Conservation (phyloP, 169 alveolate genomes). For the Eimeria tenella region DNA sequence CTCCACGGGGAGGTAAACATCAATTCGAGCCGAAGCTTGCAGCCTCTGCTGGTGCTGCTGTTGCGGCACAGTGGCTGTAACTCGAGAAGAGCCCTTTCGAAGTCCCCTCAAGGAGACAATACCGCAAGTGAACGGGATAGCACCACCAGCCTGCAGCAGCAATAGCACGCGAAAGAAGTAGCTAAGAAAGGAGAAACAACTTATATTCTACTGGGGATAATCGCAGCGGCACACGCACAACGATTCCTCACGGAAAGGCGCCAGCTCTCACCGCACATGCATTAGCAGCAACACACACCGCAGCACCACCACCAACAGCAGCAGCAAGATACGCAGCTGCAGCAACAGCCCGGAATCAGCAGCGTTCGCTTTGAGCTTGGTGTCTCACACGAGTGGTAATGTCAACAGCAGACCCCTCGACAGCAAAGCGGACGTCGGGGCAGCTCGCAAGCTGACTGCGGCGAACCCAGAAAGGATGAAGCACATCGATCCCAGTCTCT, state of each 20-base stretch:
- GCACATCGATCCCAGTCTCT: background rate
- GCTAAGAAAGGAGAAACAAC: background rate
- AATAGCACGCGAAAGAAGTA: background rate
- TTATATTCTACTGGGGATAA: background rate
- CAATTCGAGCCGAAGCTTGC: constrained; percentile 28
- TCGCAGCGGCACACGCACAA: background rate
- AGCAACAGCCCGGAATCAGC: background rate
- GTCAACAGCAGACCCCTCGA: constrained; percentile 14
- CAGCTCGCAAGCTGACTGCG: constrained; percentile 30
- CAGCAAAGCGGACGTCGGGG: background rate
- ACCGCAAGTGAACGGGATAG: constrained; percentile 35
- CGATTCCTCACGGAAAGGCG: no score
- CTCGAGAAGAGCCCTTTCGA: constrained; percentile 7
- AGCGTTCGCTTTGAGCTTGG: no score
- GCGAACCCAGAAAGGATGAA: constrained; percentile 28
- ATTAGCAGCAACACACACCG: background rate
- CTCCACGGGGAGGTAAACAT: constrained; percentile 29
- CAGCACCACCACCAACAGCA: background rate
- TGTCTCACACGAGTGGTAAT: background rate
- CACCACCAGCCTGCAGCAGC: background rate
- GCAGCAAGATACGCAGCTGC: background rate
- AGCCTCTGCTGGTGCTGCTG: constrained; percentile 15
- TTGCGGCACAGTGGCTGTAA: constrained; percentile 32
- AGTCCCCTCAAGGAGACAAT: constrained; percentile 9
- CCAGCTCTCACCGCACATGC: no score